These are phyloP conservation scores for Alternaria longipes DNA, from an alignment of 2,329 filamentous ascomycete genomes.

Conservation along the genomic window DNA sequence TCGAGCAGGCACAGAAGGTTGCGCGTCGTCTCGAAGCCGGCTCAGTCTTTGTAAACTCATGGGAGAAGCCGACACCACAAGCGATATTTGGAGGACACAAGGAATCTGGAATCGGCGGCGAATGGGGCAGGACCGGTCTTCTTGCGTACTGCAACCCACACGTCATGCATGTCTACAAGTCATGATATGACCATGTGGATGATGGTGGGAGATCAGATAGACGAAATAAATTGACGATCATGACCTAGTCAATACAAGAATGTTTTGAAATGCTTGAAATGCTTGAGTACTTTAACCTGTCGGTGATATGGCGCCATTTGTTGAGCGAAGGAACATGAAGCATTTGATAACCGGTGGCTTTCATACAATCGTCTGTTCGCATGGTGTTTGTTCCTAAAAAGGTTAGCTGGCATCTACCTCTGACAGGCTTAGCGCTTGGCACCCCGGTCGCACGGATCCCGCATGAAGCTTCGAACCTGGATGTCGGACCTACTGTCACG, in stretches of 20 bases:
- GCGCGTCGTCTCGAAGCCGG: slow-evolving; percentile 62
- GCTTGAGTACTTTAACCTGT: slow-evolving; percentile 1
- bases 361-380: slow-evolving; percentile 1
- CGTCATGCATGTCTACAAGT: slow-evolving; percentile 59
- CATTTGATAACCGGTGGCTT: slow-evolving; percentile 4
- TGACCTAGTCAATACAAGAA: slow-evolving; percentile 3
- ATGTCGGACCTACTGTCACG: background rate
- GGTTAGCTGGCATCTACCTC: slow-evolving; percentile 8
- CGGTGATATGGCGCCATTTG: background rate
- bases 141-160: slow-evolving; percentile 60
- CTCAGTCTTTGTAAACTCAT: slow-evolving; percentile 65
- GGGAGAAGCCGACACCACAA: slow-evolving; percentile 57
- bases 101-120: slow-evolving; percentile 79
- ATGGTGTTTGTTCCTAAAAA: slow-evolving; percentile 5
- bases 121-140: slow-evolving; percentile 61
- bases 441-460: background rate
- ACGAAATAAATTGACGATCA: slow-evolving; percentile 1
- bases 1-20: slow-evolving; percentile 59
- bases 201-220: background rate
- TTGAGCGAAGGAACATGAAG: slow-evolving; percentile 10
- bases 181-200: background rate
- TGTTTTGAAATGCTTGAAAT: slow-evolving; percentile 7
- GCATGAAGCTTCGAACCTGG: slow-evolving; percentile 5
- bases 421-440: slow-evolving; percentile 12
- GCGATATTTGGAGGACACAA: slow-evolving; percentile 78